Evolutionary conservation across 257 asterid species (phyloP).

Genomic region (Leonotis leonurus): DNA sequence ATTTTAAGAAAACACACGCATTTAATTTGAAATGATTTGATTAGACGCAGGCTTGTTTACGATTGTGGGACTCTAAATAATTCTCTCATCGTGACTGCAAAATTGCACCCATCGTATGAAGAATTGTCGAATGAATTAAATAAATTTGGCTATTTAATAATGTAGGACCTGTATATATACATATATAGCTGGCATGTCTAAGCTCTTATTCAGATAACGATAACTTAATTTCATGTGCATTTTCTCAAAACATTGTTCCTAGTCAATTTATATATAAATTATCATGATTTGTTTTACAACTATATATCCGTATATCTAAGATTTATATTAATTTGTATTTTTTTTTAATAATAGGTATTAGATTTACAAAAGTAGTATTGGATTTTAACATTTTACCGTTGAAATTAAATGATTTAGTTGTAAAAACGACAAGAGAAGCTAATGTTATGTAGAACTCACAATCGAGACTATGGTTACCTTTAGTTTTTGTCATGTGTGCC

Average conservation of each 20-base stretch:
- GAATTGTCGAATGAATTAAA: not conserved
- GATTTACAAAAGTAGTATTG: not conserved
- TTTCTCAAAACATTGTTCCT: not conserved
- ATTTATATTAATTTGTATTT: too few relatives aligned
- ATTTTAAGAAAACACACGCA: not conserved
- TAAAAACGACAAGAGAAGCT: too few relatives aligned
- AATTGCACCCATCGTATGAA: not conserved
- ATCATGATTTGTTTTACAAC: too few relatives aligned
- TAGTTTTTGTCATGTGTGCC: conserved; percentile 15
- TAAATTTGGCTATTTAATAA: not conserved
- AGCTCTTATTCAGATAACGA: not conserved
- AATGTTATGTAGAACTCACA: not conserved
- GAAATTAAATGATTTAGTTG: not conserved
- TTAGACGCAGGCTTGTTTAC: not conserved
- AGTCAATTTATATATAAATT: not conserved
- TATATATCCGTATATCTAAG: too few relatives aligned
- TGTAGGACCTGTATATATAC: conserved; percentile 7
- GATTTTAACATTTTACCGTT: too few relatives aligned
- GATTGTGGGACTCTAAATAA: not conserved
- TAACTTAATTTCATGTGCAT: not conserved
- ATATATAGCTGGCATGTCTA: not conserved
- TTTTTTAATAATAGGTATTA: not conserved
- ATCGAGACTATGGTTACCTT: not conserved
- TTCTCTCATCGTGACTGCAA: not conserved
- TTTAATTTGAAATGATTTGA: not conserved